Conservation (phyloP, 345 rosid genomes). For the Gossypium rotundifolium region DNA sequence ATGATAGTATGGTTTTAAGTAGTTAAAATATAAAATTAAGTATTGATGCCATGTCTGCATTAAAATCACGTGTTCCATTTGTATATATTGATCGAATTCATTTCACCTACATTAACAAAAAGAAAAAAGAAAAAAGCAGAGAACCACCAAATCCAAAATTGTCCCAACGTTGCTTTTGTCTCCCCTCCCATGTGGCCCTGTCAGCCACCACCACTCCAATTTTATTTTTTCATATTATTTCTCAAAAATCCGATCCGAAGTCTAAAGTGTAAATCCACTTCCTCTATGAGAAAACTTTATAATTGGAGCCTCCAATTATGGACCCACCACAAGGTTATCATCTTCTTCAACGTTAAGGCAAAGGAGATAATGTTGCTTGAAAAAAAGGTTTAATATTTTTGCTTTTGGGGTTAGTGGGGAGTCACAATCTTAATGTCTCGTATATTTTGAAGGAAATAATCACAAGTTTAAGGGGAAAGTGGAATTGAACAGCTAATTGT, state of each 20-base stretch:
- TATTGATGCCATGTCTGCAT: not conserved
- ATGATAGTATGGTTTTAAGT: not conserved
- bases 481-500: constrained; percentile 2
- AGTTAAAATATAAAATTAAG: not conserved
- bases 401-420: not conserved
- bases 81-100: not conserved
- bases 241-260: not conserved
- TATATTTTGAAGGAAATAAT: not conserved
- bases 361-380: not conserved
- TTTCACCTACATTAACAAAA: not conserved
- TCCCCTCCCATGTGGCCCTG: not conserved
- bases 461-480: not conserved
- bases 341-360: not conserved
- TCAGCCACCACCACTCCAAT: not conserved
- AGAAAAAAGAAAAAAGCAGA: not conserved
- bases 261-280: no score
- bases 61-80: constrained; percentile 4
- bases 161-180: not conserved
- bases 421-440: not conserved
- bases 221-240: no score
- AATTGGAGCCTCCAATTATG: not conserved
- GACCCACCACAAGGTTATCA: not conserved
- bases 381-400: not conserved
- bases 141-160: not conserved
- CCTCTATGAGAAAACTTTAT: not conserved